A percentile compares a stretch with the other conserved stretches of the same genome.
phyloP scores from a whole-genome alignment of 352 stramenopile species.

The Pythium monospermum region DNA sequence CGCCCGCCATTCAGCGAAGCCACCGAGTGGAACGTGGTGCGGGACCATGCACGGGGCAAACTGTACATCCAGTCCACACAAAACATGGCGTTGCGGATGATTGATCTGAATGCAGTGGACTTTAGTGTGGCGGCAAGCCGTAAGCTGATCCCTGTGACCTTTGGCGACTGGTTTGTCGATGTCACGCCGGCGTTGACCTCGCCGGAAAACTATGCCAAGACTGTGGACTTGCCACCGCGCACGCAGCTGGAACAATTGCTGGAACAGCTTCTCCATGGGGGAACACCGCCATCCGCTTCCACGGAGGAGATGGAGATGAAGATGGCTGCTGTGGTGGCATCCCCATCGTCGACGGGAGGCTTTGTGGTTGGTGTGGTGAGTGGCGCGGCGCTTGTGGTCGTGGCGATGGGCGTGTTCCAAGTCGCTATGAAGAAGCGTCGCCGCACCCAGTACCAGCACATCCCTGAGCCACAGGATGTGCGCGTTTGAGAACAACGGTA shows the following conservation, averaged over 20 bases:
- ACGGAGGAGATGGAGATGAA: neutral
- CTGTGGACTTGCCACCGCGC: slow-evolving; percentile 56
- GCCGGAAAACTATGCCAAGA: slow-evolving; percentile 33
- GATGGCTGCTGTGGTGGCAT: neutral
- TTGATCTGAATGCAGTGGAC: slow-evolving; percentile 56
- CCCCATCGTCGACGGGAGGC: neutral
- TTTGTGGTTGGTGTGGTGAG: slow-evolving; percentile 15
- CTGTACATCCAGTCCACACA: slow-evolving; percentile 69
- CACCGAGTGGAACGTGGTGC: slow-evolving; percentile 69
- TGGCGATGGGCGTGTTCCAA: slow-evolving; percentile 16
- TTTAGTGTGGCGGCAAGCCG: slow-evolving; percentile 38
- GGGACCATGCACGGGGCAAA: slow-evolving; percentile 51
- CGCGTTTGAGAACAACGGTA: too few relatives aligned
- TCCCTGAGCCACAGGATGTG: slow-evolving; percentile 13
- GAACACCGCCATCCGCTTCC: neutral
- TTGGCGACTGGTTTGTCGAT: slow-evolving; percentile 62
- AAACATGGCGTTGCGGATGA: slow-evolving; percentile 58
- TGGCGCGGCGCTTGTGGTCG: slow-evolving; percentile 6
- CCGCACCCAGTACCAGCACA: slow-evolving; percentile 10
- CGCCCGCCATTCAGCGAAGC: slow-evolving; percentile 36
- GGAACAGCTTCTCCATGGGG: slow-evolving; percentile 17
- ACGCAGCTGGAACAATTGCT: slow-evolving; percentile 38
- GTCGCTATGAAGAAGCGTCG: slow-evolving; percentile 1
- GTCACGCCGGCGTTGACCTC: slow-evolving; percentile 39
- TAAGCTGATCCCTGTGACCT: slow-evolving; percentile 49